Conservation (phyloP, 345 rosid species). For the Ailanthus altissimus region DNA sequence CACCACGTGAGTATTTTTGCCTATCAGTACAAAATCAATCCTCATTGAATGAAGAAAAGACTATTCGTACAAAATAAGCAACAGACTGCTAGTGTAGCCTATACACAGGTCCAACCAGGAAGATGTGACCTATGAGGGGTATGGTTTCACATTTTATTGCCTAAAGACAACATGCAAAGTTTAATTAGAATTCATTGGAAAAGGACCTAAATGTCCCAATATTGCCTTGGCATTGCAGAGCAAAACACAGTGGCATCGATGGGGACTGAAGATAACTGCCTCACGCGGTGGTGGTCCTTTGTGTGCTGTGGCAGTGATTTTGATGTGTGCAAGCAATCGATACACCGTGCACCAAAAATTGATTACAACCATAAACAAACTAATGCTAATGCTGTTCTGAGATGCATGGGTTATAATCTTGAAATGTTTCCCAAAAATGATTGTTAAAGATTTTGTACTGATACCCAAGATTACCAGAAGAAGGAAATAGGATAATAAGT, state of each 20-base stretch:
- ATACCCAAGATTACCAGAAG: not conserved
- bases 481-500: not conserved
- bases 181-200: not conserved
- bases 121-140: slow-evolving; percentile 18
- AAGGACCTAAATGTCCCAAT: slow-evolving; percentile 9
- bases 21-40: not conserved
- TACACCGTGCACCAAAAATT: slow-evolving; percentile 21
- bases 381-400: not conserved
- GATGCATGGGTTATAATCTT: not conserved
- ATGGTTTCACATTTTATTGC: slow-evolving; percentile 15
- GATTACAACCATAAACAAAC: not conserved
- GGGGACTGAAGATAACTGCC: slow-evolving; percentile 21
- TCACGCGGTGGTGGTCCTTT: slow-evolving; percentile 36
- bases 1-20: too few relatives aligned
- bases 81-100: not conserved
- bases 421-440: not conserved
- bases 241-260: slow-evolving; percentile 20
- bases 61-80: not conserved
- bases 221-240: slow-evolving; percentile 6
- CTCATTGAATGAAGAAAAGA: not conserved
- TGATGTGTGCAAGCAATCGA: slow-evolving; percentile 22
- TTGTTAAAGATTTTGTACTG: not conserved
- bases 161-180: slow-evolving; percentile 13
- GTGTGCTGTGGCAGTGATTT: slow-evolving; percentile 17
- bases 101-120: not conserved